Conservation (phyloP, 306 rosid species). For the Carpinus fangiana region DNA sequence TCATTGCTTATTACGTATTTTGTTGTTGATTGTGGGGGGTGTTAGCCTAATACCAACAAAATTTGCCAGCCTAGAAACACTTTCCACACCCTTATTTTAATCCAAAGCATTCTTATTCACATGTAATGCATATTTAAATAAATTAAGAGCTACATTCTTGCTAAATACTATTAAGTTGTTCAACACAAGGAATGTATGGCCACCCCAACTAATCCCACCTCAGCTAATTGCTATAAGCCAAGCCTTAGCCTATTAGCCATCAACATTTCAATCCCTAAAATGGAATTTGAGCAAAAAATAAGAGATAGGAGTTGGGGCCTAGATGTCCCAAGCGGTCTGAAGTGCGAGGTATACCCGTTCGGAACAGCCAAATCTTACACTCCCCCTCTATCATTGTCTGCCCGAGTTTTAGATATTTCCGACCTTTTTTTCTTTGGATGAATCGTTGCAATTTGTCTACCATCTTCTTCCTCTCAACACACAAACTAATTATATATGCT, state of each 20-base stretch:
- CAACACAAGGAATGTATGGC: not conserved
- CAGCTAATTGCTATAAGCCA: not conserved
- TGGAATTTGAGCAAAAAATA: no score
- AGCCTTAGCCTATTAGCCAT: not conserved
- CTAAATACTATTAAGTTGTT: not conserved
- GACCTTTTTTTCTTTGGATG: no score
- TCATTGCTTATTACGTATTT: conserved; percentile 38
- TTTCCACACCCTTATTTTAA: conserved; percentile 28
- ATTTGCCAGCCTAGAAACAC: conserved; percentile 41
- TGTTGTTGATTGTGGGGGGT: conserved; percentile 39
- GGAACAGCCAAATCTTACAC: no score
- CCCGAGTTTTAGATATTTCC: no score
- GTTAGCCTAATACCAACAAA: conserved; percentile 44
- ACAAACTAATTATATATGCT: no score
- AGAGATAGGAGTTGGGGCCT: no score
- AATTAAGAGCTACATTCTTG: not conserved
- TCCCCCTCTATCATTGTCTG: no score
- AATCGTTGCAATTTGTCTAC: no score
- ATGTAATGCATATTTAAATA: not conserved
- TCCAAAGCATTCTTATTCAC: conserved; percentile 26
- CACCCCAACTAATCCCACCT: not conserved
- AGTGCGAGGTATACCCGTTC: no score
- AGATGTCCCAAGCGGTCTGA: no score
- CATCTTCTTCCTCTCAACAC: no score
- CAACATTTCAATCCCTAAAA: not conserved